Evolutionary conservation across 345 rosid species (phyloP), one percentile per base, ranked within the genome.

Genomic region (Triadica sebifera): DNA sequence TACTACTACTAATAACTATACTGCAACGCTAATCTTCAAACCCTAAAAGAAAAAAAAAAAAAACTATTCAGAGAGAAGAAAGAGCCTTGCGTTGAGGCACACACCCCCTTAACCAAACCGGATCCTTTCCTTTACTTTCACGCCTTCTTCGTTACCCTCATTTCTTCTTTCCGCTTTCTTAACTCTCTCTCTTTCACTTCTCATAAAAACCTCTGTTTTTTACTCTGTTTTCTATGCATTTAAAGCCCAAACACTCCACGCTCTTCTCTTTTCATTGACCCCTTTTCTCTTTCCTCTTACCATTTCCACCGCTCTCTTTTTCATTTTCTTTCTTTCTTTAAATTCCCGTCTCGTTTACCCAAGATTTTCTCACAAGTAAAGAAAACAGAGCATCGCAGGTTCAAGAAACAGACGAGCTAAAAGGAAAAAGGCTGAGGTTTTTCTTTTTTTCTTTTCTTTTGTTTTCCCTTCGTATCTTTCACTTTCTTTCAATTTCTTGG

Each of bases 121-220:
- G 76, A 77, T 78, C 78, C 62, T 75, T 82, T 82, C 66, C 84
- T 85, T 85, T 45, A 61, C 73, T 65, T 66, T 75, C 81, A 80
- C 87, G 85, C 82, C 83, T 78, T 37, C 41, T 60, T 20, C 45
- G 4, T 16, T 2, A 12, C 65, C 41, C 20, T 3, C 16, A 10
- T 17, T 19, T 17, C 47, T 29, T 37, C 58, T 52, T 12, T 25
- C 41, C 4, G 22, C 38, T 15, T 5, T 58, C 10, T 56, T 15
- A 11, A 49, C 73, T 72, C 67, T 38, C 53, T 12, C 12, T 39
- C 66, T 45, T 55, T 71, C 80, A 46, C 80, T 67, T 17, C 70
- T 49, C 63, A 67, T 68, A 41, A 73, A 72, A 50, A 65, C 78
- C 41, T 70, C 65, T 63, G 58, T 34, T 37, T 34, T 62, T 53